Evolutionary conservation across 164 flowering plant genomes (phyloP), one percentile per base, ranked within the genome.

Genomic region (Chimonanthus salicifolius): DNA sequence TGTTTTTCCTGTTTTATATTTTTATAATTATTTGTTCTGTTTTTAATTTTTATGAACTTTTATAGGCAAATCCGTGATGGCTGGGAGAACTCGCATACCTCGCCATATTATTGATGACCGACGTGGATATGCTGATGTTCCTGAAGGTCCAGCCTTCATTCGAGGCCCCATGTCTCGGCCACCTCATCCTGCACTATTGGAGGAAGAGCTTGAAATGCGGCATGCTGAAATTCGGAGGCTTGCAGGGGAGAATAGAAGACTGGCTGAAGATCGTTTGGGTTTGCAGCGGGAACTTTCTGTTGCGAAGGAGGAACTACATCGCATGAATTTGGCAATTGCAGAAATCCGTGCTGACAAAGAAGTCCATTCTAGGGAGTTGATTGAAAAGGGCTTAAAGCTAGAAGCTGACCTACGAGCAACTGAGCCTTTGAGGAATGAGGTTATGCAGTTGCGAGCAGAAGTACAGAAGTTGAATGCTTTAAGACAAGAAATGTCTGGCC

Each of bases 161-260:
- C 87, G 89, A 2, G 94, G 84, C 10, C 97, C 87, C 44, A 11
- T 86, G 76, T 84, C 84, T 11, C 86, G 84, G n/a, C 86, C 83
- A 44, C 94, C 87, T 48, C 98, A 93, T 74, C 95, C 93, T 44
- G 94, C 89, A 21, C 18, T 89, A 49, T 75, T 95, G 76, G 97
- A 93, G 80, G 98, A 95, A 72, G 99, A 95, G 71, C 88, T 95
- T 78, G 94, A 90, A 78, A 80, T 89, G 20, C 96, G 90, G 76
- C 91, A 84, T 79, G 84, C 64, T 68, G 97, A 93, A 75, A 82
- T 91, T 3, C 83, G 88, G 48, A 90, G 97, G 84, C 89, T 95
- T 47, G 45, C 93, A 73, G 83, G 13, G n/a, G 97, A 95, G 67
- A 91, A 90, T 67, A 81, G 86, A 62, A 85, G 92, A 83, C 77